These are phyloP conservation scores for Dioscorea dumetorum DNA, from an alignment of 106 monocot species.

Conservation along the genomic window DNA sequence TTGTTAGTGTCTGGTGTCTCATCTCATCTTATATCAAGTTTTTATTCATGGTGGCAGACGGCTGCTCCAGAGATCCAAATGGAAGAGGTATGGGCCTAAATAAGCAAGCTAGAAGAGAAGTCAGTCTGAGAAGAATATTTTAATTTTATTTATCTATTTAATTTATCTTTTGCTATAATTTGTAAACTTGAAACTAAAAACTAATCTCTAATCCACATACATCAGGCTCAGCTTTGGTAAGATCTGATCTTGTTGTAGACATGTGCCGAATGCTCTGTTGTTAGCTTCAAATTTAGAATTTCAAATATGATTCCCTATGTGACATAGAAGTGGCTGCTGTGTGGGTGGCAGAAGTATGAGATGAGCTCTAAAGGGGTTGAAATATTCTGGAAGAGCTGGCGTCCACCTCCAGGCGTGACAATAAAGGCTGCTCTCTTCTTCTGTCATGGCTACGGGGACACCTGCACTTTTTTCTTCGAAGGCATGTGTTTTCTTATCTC, in stretches of 20 bases:
- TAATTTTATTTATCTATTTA: too few relatives aligned
- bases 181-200: too few relatives aligned
- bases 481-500: conserved; percentile 18
- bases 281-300: neutral
- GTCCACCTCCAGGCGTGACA: conserved; percentile 32
- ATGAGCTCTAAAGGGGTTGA: conserved; percentile 71
- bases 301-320: neutral
- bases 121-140: too few relatives aligned
- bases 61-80: conserved; percentile 62
- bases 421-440: conserved; percentile 82
- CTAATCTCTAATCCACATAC: too few relatives aligned
- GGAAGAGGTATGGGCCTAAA: conserved; percentile 57
- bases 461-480: conserved; percentile 99
- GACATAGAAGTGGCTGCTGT: neutral
- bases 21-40: neutral
- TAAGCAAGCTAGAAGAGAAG: too few relatives aligned
- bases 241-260: too few relatives aligned
- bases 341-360: conserved; percentile 44
- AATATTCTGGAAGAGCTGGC: conserved; percentile 96
- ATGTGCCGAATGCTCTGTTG: too few relatives aligned
- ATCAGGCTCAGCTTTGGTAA: too few relatives aligned
- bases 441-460: conserved; percentile 98
- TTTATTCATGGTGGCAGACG: conserved; percentile 32
- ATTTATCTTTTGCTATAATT: too few relatives aligned
- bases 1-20: neutral